These are phyloP conservation scores for Trichoderma polysporum DNA, from an alignment of 2,329 filamentous ascomycete genomes.

Conservation along the genomic window DNA sequence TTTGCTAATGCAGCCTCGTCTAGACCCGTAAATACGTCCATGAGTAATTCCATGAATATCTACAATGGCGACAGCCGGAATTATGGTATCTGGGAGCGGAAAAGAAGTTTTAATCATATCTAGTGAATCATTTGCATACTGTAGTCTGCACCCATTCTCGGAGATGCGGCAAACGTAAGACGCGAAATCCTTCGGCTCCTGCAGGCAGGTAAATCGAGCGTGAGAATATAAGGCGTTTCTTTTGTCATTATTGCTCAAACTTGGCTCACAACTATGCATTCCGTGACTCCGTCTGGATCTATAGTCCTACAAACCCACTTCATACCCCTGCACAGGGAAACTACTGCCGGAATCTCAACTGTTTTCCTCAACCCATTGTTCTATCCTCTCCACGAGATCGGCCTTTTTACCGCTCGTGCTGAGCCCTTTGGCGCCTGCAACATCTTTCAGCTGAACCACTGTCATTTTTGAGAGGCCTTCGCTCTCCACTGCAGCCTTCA, in stretches of 20 bases:
- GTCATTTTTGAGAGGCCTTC: conserved; percentile 54
- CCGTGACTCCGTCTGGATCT: background rate
- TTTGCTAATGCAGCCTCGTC: background rate
- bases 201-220: background rate
- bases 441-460: conserved; percentile 52
- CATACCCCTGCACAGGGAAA: background rate
- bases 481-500: conserved; percentile 46
- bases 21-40: no score
- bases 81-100: background rate
- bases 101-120: no score
- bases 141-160: background rate
- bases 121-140: background rate
- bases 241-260: background rate
- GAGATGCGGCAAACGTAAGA: background rate
- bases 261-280: background rate
- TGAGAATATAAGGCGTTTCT: background rate
- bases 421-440: conserved; percentile 48
- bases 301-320: background rate
- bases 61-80: background rate
- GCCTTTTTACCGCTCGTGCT: conserved; percentile 53
- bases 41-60: background rate
- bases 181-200: background rate
- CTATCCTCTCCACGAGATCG: conserved; percentile 55
- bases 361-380: conserved; percentile 56
- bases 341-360: background rate